Evolutionary conservation across 2,329 filamentous ascomycete species (phyloP), one percentile per base, ranked within the genome.

Genomic region (Talaromyces sp.): DNA sequence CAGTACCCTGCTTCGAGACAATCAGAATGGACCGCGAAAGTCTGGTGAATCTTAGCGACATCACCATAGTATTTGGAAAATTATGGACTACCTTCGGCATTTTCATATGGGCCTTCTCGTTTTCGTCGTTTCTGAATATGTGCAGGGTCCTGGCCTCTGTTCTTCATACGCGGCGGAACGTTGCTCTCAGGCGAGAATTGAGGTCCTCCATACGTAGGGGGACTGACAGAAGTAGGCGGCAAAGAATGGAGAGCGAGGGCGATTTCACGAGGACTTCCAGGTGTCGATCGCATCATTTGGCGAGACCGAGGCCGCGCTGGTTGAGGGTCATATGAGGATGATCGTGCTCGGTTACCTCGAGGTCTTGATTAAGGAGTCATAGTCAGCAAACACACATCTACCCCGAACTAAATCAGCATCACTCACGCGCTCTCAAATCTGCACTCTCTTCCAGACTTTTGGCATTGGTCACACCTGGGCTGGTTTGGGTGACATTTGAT

Each of bases 401-500:
- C 42, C 19, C 13, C 59, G 36, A 57, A 51, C 47, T 32, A 6
- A 44, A 10, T 32, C 4, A 52, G 53, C 25, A 36, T 32, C 9
- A 88, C 88, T 85, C 79, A 93, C 90, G 90, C 90, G 77, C 90
- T 91, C 77, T 91, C 90, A 71, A 92, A 92, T 75, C 88, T 88
- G 84, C 93, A 96, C 19, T 89, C 82, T 55, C 91, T 85, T 60
- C 92, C 91, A 71, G 93, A 93, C 78, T 96, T 96, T 72, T 95
- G 89, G 73, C 93, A 97, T 76, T 96, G 92, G 59, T 93, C 85
- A 69, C 93, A 97, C 67, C 91, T 92, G 44, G 90, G 90, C 66
- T 86, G 89, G 68, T 93, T 92, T 1, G 92, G 93, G 66, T 96
- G 92, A 71, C 93, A 97, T 75, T 96, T 96, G 78, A 97, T 96